phyloP scores from a whole-genome alignment of 768 basidiomycete genomes.

The Phylloporus sp. region DNA sequence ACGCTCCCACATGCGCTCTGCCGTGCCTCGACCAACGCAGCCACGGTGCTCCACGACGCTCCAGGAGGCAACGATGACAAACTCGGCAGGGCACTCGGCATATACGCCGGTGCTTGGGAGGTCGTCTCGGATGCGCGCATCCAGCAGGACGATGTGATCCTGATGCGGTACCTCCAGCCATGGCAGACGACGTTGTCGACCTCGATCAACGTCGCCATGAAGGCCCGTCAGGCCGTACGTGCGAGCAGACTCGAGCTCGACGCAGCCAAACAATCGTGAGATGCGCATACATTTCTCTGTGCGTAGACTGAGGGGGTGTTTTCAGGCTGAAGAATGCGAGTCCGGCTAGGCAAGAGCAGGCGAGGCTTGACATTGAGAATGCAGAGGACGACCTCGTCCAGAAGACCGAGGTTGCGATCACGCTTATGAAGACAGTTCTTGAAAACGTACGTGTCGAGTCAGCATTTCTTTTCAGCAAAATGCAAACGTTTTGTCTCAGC shows the following conservation, averaged over 20 bases:
- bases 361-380: constrained; percentile 87
- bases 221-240: constrained; percentile 81
- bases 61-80: constrained; percentile 55
- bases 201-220: constrained; percentile 85
- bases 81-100: constrained; percentile 71
- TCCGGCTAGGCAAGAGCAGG: constrained; percentile 84
- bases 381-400: constrained; percentile 96
- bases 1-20: constrained; percentile 93
- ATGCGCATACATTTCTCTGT: constrained; percentile 2
- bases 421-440: constrained; percentile 95
- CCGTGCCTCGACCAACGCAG: constrained; percentile 69
- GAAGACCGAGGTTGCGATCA: constrained; percentile 96
- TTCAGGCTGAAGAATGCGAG: constrained; percentile 72
- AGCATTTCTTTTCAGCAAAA: background rate
- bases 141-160: constrained; percentile 73
- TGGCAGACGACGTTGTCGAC: constrained; percentile 88
- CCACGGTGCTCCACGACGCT: constrained; percentile 41
- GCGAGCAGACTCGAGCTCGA: constrained; percentile 84
- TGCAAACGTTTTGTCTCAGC: constrained; percentile 43
- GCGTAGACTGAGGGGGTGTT: background rate
- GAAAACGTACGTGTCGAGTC: constrained; percentile 72
- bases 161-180: constrained; percentile 64
- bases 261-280: constrained; percentile 83
- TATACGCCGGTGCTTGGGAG: constrained; percentile 82
- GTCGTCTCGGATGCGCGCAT: constrained; percentile 76